These are phyloP conservation scores for Phaseolus coccineus DNA, from an alignment of 331 rosid species.

Conservation along the genomic window DNA sequence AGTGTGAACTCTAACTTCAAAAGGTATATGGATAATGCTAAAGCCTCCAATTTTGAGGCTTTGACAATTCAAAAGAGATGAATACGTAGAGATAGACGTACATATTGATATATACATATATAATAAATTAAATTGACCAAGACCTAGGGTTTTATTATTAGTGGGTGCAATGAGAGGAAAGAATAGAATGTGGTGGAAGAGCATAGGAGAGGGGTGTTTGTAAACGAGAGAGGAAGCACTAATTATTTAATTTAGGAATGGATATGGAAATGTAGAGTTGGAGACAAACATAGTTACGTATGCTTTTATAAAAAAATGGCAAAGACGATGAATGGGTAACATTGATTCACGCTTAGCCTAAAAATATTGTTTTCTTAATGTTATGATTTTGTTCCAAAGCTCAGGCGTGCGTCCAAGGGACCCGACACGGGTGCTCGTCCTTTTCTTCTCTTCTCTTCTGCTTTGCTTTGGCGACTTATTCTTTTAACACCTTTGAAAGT, in stretches of 20 bases:
- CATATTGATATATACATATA: background rate
- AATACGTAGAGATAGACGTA: background rate
- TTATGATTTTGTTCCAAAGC: conserved; percentile 34
- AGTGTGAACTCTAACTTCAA: conserved; percentile 53
- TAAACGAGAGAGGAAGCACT: conserved; percentile 42
- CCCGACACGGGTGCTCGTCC: conserved; percentile 53
- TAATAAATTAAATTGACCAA: conserved; percentile 41
- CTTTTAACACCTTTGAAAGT: conserved; percentile 15
- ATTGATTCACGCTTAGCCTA: conserved; percentile 43
- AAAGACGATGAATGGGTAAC: conserved; percentile 51
- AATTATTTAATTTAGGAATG: conserved; percentile 34
- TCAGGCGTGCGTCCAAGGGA: conserved; percentile 61
- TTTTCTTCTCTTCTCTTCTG: conserved; percentile 47
- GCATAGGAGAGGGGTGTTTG: conserved; percentile 50
- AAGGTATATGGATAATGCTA: conserved; percentile 47
- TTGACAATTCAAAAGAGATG: conserved; percentile 51
- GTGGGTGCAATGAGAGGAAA: conserved; percentile 51
- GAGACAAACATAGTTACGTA: conserved; percentile 78
- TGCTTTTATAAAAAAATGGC: conserved; percentile 48
- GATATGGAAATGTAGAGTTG: conserved; percentile 44
- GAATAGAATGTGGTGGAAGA: conserved; percentile 47
- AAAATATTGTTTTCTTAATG: conserved; percentile 44
- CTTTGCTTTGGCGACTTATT: conserved; percentile 52
- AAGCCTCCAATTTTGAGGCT: conserved; percentile 48
- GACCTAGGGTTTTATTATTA: conserved; percentile 25